Evolutionary conservation across 179 eudicot genomes (phyloP).

Genomic region (Nepenthes alata): DNA sequence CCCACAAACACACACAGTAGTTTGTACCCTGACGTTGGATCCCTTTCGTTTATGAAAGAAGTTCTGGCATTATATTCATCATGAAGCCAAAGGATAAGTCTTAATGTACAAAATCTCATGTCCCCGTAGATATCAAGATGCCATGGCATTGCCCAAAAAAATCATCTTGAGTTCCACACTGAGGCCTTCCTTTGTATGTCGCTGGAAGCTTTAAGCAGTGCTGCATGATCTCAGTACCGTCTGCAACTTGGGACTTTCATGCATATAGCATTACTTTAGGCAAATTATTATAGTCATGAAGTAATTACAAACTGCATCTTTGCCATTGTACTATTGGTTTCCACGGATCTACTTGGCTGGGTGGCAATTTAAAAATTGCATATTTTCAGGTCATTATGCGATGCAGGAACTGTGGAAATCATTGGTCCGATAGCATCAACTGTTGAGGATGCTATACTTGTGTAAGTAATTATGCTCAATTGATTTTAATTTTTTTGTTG

Average conservation of each 20-base stretch:
- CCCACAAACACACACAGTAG: no score
- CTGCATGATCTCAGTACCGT: neutral
- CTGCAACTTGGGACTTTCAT: neutral
- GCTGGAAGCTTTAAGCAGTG: neutral
- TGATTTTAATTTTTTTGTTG: neutral
- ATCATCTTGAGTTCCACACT: no score
- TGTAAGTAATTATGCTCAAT: conserved; percentile 42
- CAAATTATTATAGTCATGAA: neutral
- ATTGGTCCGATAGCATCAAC: conserved; percentile 83
- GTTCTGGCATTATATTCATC: no score
- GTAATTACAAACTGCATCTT: neutral
- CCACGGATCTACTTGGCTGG: neutral
- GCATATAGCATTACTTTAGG: neutral
- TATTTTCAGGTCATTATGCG: conserved; percentile 56
- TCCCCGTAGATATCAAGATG: no score
- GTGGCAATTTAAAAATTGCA: conserved; percentile 2
- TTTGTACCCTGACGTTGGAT: no score
- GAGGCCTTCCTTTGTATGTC: neutral
- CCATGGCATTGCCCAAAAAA: no score
- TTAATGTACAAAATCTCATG: no score
- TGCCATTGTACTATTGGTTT: neutral
- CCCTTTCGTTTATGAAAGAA: no score
- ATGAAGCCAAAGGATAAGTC: no score
- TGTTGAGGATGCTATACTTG: conserved; percentile 82
- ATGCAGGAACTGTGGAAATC: conserved; percentile 82